These are phyloP conservation scores for Capsicum rhomboideum DNA, from an alignment of 257 asterid species.

Conservation along the genomic window DNA sequence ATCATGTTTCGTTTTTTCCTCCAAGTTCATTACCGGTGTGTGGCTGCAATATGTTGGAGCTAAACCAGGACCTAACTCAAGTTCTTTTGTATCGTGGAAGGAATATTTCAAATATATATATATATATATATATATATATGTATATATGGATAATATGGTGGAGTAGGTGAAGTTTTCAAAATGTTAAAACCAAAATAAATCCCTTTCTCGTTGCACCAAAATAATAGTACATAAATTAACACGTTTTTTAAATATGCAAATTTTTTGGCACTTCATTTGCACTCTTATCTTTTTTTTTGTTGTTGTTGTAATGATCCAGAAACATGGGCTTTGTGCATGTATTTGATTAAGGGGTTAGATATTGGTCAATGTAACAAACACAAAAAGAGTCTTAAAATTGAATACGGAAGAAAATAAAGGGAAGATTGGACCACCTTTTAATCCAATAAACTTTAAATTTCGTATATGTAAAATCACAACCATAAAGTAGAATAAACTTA, in stretches of 20 bases:
- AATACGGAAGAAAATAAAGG: not conserved
- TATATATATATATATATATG: too few species aligned
- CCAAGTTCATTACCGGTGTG: not conserved
- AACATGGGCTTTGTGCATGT: not conserved
- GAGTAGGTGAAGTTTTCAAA: not conserved
- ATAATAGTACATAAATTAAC: not conserved
- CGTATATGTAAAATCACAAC: not conserved
- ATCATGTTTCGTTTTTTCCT: not conserved
- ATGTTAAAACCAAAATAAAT: not conserved
- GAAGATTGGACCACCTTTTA: not conserved
- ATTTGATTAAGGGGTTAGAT: not conserved
- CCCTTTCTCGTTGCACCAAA: not conserved
- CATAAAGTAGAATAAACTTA: not conserved
- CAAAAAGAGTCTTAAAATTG: not conserved
- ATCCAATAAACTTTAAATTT: not conserved
- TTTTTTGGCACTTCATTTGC: not conserved
- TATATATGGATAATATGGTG: too few species aligned
- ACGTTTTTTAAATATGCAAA: not conserved
- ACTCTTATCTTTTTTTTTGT: not conserved
- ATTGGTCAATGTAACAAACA: not conserved
- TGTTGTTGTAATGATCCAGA: not conserved
- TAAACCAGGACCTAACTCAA: not conserved
- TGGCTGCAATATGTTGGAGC: not conserved
- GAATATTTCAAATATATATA: not conserved
- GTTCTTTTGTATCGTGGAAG: not conserved